Evolutionary conservation across 129 eudicot genomes (phyloP).

Genomic region (Artemisia argyi): DNA sequence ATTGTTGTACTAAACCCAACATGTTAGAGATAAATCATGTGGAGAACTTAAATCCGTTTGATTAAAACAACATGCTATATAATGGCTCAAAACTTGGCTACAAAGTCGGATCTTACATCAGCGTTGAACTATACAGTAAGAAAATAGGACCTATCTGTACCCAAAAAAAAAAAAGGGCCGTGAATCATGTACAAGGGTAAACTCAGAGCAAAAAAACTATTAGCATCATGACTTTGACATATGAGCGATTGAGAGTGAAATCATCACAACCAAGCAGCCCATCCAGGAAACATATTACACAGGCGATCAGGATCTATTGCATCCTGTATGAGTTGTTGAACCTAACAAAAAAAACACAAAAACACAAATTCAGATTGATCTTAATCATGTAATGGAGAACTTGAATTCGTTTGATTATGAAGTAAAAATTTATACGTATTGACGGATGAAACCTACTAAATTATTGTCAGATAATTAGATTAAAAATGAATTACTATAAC

Average conservation of each 20-base stretch:
- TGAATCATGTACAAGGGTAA: conserved; percentile 15
- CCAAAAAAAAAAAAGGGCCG: neutral
- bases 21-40: too few species aligned
- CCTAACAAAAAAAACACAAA: conserved; percentile 41
- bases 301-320: conserved; percentile 90
- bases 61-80: neutral
- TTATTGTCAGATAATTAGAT: too few species aligned
- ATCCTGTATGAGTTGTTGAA: conserved; percentile 92
- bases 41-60: neutral
- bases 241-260: neutral
- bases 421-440: too few species aligned
- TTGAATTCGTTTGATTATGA: neutral
- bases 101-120: neutral
- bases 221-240: too few species aligned
- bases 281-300: conserved; percentile 92
- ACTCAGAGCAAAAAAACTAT: conserved; percentile 13
- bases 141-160: neutral
- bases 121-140: conserved; percentile 9
- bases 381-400: neutral
- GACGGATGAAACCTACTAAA: too few species aligned
- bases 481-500: too few species aligned
- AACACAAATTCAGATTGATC: neutral
- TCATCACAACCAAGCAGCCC: conserved; percentile 86
- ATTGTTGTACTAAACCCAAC: too few species aligned
- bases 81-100: neutral